Percentiles rank a stretch among this genome's conserved stretches.
Conservation (phyloP, 176 grass and related monocot species). For the Musa troglodytarum region DNA sequence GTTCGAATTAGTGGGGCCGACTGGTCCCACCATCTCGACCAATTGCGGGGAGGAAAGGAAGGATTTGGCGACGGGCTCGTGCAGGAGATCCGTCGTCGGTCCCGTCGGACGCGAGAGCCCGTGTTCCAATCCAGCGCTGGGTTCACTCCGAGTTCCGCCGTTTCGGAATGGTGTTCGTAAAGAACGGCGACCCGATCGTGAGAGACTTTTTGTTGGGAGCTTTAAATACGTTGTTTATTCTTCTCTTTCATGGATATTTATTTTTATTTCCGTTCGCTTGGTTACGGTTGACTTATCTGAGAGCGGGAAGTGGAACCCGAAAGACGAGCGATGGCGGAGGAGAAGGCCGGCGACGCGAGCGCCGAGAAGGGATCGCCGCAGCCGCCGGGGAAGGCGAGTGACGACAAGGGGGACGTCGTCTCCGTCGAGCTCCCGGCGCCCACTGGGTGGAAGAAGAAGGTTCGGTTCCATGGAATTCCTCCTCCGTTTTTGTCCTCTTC, state of each 20-base stretch:
- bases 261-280: background rate
- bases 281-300: conserved; percentile 1
- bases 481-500: background rate
- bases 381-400: background rate
- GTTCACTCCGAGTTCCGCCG: background rate
- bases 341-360: background rate
- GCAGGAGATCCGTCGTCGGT: background rate
- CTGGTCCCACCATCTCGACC: background rate
- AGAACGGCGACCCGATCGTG: background rate
- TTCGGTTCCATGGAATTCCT: background rate
- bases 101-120: background rate
- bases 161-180: background rate
- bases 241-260: background rate
- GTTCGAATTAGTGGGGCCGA: fast-evolving
- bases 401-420: background rate
- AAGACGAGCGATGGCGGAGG: background rate
- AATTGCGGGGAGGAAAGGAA: background rate
- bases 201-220: background rate
- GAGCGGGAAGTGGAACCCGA: background rate
- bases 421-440: background rate
- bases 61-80: background rate
- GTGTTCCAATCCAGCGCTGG: background rate
- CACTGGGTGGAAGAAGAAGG: conserved; percentile 7
- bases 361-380: background rate
- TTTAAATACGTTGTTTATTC: background rate